A percentile compares a stretch with the other conserved stretches of the same genome.
These are phyloP conservation scores for Stygiomarasmius scandens DNA, from an alignment of 1,284 basidiomycete genomes.

Conservation along the genomic window DNA sequence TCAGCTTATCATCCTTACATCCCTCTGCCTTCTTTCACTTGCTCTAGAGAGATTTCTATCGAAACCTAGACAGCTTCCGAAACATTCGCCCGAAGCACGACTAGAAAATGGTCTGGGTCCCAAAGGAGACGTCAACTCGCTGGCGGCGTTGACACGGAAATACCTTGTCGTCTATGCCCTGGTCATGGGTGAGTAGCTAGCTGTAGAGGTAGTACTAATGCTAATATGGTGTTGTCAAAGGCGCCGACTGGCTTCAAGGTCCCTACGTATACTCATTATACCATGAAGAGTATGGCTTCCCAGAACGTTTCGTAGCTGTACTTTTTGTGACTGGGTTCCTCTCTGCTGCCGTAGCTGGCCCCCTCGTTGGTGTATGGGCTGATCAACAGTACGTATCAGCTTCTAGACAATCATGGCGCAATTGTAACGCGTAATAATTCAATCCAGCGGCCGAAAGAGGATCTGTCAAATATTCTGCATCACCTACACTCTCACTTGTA, in stretches of 20 bases:
- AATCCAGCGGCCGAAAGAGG: conserved; percentile 62
- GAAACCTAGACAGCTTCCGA: conserved; percentile 25
- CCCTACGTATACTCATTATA: conserved; percentile 77
- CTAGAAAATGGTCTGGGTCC: conserved; percentile 35
- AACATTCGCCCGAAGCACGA: conserved; percentile 30
- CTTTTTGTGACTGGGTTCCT: conserved; percentile 76
- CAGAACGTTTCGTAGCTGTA: conserved; percentile 65
- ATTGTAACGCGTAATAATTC: no score
- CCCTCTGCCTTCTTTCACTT: conserved; percentile 47
- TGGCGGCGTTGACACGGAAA: conserved; percentile 49
- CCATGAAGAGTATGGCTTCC: conserved; percentile 65
- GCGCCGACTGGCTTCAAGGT: conserved; percentile 79
- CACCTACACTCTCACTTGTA: conserved; percentile 61
- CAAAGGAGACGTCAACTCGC: conserved; percentile 12
- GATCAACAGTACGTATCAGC: conserved; percentile 61
- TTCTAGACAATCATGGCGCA: background rate
- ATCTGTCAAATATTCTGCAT: conserved; percentile 71
- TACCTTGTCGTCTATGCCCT: conserved; percentile 71
- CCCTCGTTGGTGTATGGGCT: conserved; percentile 74
- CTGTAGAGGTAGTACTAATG: background rate
- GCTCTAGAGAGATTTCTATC: conserved; percentile 49
- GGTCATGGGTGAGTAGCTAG: conserved; percentile 62
- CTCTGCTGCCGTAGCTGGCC: conserved; percentile 67
- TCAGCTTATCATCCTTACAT: conserved; percentile 49
- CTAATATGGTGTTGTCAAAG: conserved; percentile 34